phyloP scores from a whole-genome alignment of 2,329 filamentous ascomycete genomes.

The Keithomyces neogunnii region DNA sequence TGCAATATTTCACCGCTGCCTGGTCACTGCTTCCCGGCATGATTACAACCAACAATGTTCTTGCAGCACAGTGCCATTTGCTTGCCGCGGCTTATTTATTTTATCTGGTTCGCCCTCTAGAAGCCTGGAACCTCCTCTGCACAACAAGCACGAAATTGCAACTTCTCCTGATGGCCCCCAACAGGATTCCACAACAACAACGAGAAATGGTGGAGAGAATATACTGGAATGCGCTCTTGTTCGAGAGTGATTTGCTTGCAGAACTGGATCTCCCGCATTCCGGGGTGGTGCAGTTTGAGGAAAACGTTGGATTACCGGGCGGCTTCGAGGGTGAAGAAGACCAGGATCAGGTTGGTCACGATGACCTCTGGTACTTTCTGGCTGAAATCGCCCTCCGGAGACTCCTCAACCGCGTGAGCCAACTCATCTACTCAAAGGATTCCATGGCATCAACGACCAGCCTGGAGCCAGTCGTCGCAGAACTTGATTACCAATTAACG shows the following conservation, averaged over 20 bases:
- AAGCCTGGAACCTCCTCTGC: conserved; percentile 74
- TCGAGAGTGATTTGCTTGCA: conserved; percentile 71
- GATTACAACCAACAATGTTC: conserved; percentile 71
- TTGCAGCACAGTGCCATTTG: conserved; percentile 73
- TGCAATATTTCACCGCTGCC: conserved; percentile 73
- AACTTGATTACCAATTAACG: conserved; percentile 73
- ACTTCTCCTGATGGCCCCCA: conserved; percentile 65
- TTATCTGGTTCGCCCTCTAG: conserved; percentile 71
- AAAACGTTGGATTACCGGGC: conserved; percentile 68
- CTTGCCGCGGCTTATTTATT: conserved; percentile 76
- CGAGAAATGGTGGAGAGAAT: conserved; percentile 68
- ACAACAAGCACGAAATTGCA: conserved; percentile 77
- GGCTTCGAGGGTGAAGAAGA: conserved; percentile 66
- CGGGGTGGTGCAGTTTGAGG: conserved; percentile 74
- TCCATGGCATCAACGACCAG: conserved; percentile 63
- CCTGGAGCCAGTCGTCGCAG: conserved; percentile 68
- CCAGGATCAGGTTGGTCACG: conserved; percentile 48
- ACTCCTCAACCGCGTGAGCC: conserved; percentile 69
- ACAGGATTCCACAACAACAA: conserved; percentile 60
- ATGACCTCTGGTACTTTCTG: conserved; percentile 80
- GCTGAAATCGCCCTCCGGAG: conserved; percentile 73
- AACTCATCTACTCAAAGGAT: conserved; percentile 70
- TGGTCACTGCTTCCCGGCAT: conserved; percentile 70
- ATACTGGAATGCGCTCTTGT: conserved; percentile 77
- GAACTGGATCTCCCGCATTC: conserved; percentile 77